phyloP scores from a whole-genome alignment of 805 yeast species.

The Kazachstania viticola region DNA sequence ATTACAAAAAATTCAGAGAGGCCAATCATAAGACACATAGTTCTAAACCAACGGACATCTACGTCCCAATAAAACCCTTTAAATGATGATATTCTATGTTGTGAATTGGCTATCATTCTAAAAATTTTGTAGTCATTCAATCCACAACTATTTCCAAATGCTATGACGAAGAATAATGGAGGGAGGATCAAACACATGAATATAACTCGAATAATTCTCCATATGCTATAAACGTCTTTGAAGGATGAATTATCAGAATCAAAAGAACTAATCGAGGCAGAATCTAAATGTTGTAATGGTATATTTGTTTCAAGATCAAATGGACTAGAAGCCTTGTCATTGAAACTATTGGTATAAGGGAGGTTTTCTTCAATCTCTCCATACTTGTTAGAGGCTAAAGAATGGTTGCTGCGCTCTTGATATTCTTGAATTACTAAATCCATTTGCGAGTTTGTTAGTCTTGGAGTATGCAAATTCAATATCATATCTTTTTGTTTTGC shows the following conservation, averaged over 20 bases:
- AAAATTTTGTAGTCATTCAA: constrained; percentile 13
- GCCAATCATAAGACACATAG: constrained; percentile 26
- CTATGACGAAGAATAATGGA: constrained; percentile 20
- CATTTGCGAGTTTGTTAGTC: constrained; percentile 3
- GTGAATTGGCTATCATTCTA: constrained; percentile 12
- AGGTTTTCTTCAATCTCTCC: no score
- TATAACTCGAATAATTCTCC: constrained; percentile 9
- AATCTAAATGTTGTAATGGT: constrained; percentile 16
- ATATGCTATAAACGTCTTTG: constrained; percentile 12
- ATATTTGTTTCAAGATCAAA: constrained; percentile 3
- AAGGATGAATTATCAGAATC: constrained; percentile 7
- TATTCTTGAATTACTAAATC: no score
- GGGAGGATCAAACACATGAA: constrained; percentile 15
- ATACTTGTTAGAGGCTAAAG: no score
- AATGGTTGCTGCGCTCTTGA: no score
- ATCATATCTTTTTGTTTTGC: no score
- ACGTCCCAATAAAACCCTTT: constrained; percentile 22
- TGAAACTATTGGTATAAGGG: no score
- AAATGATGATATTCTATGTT: constrained; percentile 13
- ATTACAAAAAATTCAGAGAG: constrained; percentile 16
- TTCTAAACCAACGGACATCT: constrained; percentile 18
- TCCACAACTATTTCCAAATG: constrained; percentile 9
- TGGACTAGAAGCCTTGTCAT: no score
- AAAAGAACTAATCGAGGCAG: constrained; percentile 11
- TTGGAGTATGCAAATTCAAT: not conserved